Percentiles rank a stretch among this genome's conserved stretches.
These are phyloP conservation scores for Purpureocillium lavendulum DNA, from an alignment of 2,329 filamentous ascomycete genomes.

Conservation along the genomic window DNA sequence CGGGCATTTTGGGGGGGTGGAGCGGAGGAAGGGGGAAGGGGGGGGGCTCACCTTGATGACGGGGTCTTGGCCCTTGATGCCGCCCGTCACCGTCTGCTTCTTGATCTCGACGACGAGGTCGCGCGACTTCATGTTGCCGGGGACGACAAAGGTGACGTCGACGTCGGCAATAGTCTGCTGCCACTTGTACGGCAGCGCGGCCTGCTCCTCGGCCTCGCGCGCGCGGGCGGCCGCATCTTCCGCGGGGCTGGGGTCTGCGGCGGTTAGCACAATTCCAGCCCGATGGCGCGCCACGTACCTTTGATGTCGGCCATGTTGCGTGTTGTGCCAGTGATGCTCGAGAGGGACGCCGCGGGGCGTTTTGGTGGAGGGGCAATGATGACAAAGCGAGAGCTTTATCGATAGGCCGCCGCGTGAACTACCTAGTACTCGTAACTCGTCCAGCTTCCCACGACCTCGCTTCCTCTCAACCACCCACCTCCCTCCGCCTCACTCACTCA, in stretches of 20 bases:
- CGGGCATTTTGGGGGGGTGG: not conserved
- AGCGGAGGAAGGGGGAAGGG: not conserved
- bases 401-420: too few relatives aligned
- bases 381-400: not conserved
- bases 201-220: constrained; percentile 81
- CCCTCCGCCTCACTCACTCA: not conserved
- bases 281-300: not conserved
- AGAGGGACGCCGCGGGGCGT: not conserved
- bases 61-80: constrained; percentile 79
- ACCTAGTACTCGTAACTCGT: too few relatives aligned
- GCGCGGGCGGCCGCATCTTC: constrained; percentile 52
- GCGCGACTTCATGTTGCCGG: constrained; percentile 73
- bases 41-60: constrained; percentile 62
- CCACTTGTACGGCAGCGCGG: constrained; percentile 93
- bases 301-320: constrained; percentile 5
- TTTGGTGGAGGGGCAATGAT: not conserved
- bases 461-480: not conserved
- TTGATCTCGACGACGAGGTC: constrained; percentile 80
- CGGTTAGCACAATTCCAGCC: constrained; percentile 1
- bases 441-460: not conserved
- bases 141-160: constrained; percentile 69
- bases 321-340: not conserved
- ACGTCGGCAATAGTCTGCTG: constrained; percentile 85
- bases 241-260: constrained; percentile 44
- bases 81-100: constrained; percentile 68